Evolutionary conservation across 2,329 filamentous ascomycete species (phyloP).

Genomic region (Venturiaceae sp.): DNA sequence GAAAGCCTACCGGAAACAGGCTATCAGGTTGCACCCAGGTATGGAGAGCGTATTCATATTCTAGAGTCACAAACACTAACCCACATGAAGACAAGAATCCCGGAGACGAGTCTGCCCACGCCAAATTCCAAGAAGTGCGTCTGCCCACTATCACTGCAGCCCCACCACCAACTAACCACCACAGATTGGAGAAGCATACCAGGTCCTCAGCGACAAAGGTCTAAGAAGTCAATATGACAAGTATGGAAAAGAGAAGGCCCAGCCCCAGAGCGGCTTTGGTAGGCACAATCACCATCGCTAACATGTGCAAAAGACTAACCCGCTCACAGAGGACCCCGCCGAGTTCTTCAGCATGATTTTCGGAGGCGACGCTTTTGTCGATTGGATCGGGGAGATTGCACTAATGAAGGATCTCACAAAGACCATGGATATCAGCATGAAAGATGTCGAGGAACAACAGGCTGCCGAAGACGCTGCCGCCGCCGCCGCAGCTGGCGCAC

Average conservation of each 20-base stretch:
- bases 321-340: conserved; percentile 62
- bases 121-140: conserved; percentile 79
- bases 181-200: conserved; percentile 60
- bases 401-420: conserved; percentile 97
- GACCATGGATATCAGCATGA: conserved; percentile 96
- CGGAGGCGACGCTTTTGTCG: conserved; percentile 87
- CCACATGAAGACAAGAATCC: conserved; percentile 78
- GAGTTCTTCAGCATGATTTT: conserved; percentile 99
- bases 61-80: conserved; percentile 5
- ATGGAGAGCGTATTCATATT: conserved; percentile 16
- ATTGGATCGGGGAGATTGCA: conserved; percentile 96
- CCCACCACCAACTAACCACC: conserved; percentile 7
- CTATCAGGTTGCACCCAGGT: conserved; percentile 88
- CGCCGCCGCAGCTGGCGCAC: conserved; percentile 32
- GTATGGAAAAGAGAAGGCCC: conserved; percentile 89
- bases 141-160: conserved; percentile 5
- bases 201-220: conserved; percentile 78
- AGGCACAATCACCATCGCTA: conserved; percentile 15
- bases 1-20: conserved; percentile 85
- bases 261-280: conserved; percentile 85
- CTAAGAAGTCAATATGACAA: conserved; percentile 92
- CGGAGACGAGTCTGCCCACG: conserved; percentile 85
- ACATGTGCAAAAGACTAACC: conserved; percentile 6
- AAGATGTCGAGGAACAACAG: conserved; percentile 62
- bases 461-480: conserved; percentile 54